Evolutionary conservation across 306 rosid species (phyloP).

Genomic region (Gillenia trifoliata): DNA sequence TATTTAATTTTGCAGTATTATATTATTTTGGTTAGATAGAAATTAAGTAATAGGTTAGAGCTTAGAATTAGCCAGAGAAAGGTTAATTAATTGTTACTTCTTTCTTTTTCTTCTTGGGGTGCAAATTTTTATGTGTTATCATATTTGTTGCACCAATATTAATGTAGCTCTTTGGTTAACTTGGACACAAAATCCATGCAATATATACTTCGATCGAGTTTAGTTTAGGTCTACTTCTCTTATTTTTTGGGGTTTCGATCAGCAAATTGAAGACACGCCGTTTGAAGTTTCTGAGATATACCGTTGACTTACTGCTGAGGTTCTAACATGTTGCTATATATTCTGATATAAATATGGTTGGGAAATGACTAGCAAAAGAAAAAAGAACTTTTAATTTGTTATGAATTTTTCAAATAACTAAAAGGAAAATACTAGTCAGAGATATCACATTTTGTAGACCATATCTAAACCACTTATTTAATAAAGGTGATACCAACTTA

Average conservation of each 20-base stretch:
- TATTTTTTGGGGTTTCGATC: background rate
- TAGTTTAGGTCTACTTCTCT: too few relatives aligned
- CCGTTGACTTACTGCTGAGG: background rate
- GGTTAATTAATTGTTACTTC: background rate
- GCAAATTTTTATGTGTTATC: background rate
- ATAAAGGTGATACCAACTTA: too few relatives aligned
- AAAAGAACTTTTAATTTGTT: too few relatives aligned
- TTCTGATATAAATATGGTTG: too few relatives aligned
- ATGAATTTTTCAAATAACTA: too few relatives aligned
- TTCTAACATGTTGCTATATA: too few relatives aligned
- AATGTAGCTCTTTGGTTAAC: constrained; percentile 24
- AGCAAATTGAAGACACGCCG: constrained; percentile 1
- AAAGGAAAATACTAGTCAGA: too few relatives aligned
- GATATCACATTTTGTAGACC: too few relatives aligned
- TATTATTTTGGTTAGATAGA: background rate
- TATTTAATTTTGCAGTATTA: background rate
- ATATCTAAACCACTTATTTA: too few relatives aligned
- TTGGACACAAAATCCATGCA: background rate
- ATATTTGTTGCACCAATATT: constrained; percentile 23
- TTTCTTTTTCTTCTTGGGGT: constrained; percentile 5
- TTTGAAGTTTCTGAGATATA: constrained; percentile 1
- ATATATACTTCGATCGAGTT: constrained; percentile 5
- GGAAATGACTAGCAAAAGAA: too few relatives aligned
- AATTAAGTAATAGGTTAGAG: constrained; percentile 8
- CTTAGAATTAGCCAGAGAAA: constrained; percentile 5